Evolutionary conservation across 1,284 basidiomycete species (phyloP).

Genomic region (Afroboletus lepidellus): DNA sequence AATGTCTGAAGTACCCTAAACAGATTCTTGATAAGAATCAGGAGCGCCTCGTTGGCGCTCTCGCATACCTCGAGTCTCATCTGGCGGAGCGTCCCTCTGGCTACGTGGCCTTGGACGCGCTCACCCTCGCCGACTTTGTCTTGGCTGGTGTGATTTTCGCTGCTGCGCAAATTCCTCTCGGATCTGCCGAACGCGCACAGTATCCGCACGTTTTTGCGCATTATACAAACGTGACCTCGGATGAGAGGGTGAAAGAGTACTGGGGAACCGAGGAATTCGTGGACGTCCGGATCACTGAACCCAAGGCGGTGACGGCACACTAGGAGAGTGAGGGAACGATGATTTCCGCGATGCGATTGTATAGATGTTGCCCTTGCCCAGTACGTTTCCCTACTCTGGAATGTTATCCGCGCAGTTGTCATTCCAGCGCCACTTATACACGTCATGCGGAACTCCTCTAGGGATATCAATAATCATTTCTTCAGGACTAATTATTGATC

Average conservation of each 20-base stretch:
- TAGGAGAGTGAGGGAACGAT: not conserved
- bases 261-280: constrained; percentile 20
- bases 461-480: too few relatives aligned
- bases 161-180: constrained; percentile 35
- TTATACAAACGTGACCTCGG: constrained; percentile 48
- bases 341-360: not conserved
- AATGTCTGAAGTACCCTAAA: not conserved
- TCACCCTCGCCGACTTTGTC: constrained; percentile 61
- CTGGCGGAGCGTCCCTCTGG: constrained; percentile 47
- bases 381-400: not conserved
- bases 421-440: too few relatives aligned
- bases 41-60: constrained; percentile 24
- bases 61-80: constrained; percentile 45
- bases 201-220: constrained; percentile 52
- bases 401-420: too few relatives aligned
- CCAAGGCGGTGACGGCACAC: not conserved
- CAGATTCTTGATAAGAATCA: constrained; percentile 8
- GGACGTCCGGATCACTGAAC: constrained; percentile 14
- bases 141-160: constrained; percentile 40
- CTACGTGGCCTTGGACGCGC: constrained; percentile 51
- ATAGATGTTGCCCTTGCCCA: not conserved
- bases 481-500: too few relatives aligned
- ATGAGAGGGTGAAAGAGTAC: constrained; percentile 40
- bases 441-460: too few relatives aligned
- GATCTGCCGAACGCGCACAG: constrained; percentile 37